Evolutionary conservation across 805 yeast species (phyloP), one percentile per base, ranked within the genome.

Genomic region (Kodamaea jinghongensis): DNA sequence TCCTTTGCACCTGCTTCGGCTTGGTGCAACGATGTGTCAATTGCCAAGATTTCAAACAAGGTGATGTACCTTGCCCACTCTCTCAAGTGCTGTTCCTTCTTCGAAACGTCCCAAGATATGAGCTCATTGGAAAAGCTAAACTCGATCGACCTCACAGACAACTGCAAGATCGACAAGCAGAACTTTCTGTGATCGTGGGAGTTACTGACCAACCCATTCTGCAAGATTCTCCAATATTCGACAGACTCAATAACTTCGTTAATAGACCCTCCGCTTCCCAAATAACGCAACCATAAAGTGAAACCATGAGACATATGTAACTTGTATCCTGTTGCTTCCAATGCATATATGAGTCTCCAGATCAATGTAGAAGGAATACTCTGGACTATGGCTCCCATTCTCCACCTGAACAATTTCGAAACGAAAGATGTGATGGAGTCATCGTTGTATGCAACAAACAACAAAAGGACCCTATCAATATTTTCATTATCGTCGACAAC

Each of bases 1-100:
- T 86, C 95, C 6, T 63, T 62, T 1, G 74, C 60, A 0, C 93
- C 91, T 9, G 87, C 96, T 49, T 81, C 81, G 0, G 90, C 79
- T 59, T 90, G 96, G 50, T 90, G 89, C 50, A 86, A 62, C 0
- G 96, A 85, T 0, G 96, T 79, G 56, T 89, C 96, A 28, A 89
- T 73, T 1, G 88, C 93, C 17, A 86, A 63, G 34, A 89, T 84
- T 53, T 89, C 96, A 51, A 78, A 83, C 10, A 89, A 61, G 0
- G 96, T 86, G 17, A 79, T 69, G 51, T 71, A 89, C 43, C 86
- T 72, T 31, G 76, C 71, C 96, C 96, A 89, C 15, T 79, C 73
- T 4, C 61, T 64, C 13, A 75, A 51, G 30, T 69, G 65, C 13
- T 41, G 41, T 0, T 57, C 61, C 1, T 39, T 44, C 7, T 56